Base-by-base conservation (phyloP, 176 grass and related monocot species). In the Tillandsia fasciculata region DNA sequence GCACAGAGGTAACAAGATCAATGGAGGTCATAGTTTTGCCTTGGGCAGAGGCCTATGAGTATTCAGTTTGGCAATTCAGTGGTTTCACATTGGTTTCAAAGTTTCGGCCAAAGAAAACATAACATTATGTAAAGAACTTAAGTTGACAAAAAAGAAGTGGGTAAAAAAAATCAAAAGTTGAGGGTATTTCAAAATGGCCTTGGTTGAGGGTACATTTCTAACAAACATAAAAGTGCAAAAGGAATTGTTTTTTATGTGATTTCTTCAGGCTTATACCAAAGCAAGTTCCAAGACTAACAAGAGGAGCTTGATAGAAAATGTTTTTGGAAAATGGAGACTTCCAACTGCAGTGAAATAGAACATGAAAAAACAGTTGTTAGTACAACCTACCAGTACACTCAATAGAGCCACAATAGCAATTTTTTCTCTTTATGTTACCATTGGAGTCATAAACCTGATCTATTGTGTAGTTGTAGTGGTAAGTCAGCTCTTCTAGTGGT, bases 381-480 rank as follows among this genome's bases (percentile, higher is more conserved):
- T 86, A 94, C 83, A 94, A 82, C 90, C 90, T 85, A 7, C 86
- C 68, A 52, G 76, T 80, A 63, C 90, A 89, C 72, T 94, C 86
- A 52, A 48, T 17, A 52, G 86, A 86, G 50, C 90, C 86, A 64
- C 83, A 82, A 61, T 79, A 82, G 50, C 87, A 95, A 64, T 82
- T 69, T 73, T 85, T 87, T 65, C 86, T 94, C 83, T 86, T 94
- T 66, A 94, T 83, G 79, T 94, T 89, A 64, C 90, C 90, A 75
- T 82, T 67, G n/a, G 64, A 51, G 70, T 94, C 90, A 84, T 94
- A 74, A 59, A 94, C 90, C 66, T 86, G 80, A 83, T 89, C 90
- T 59, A 86, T 81, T 26, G 68, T 64, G 74, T 94, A 94, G 64
- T 94, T 94, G 75, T 94, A 94, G 72, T 94, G 83, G 74, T 89